Evolutionary conservation across 2,329 filamentous ascomycete genomes (phyloP), one percentile per base, ranked within the genome.

Genomic region (Helotiales sp.): DNA sequence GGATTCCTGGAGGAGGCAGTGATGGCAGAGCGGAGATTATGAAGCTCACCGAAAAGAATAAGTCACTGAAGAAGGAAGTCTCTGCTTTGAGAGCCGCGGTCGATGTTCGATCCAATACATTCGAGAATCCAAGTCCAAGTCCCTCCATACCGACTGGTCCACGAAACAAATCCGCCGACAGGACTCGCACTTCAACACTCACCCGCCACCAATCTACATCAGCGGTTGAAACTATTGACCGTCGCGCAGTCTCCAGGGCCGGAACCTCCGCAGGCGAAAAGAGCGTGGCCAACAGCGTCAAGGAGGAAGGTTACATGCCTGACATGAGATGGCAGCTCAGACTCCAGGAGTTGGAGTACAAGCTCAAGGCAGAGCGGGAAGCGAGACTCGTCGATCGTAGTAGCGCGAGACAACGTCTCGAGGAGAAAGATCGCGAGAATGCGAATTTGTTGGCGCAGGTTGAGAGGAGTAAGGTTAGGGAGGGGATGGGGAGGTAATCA

Each of bases 281-380:
- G 26, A 62, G 47, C 28, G 26, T 49, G 10, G 34, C 37, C 26
- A 43, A 22, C n/a, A 64, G 62, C 49, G 22, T 37, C 47, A 67
- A 54, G 60, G 66, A 54, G 43, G 62, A 49, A n/a, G n/a, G n/a
- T n/a, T 83, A 83, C 45, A 91, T 95, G 73, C 90, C 92, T 7
- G 75, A 77, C 64, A 61, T 74, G 71, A 88, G 91, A 72, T 97
- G 93, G 93, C 89, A 96, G 71, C 87, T 97, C 70, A 84, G 96
- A 6, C 83, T 98, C 37, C 89, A 93, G 65, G 94, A 98, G 77
- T 82, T 98, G 72, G 96, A 99, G 82, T 86, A 90, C 71, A 88
- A 96, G 73, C 83, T 99, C 20, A 97, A 97, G 78, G 89, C 92
- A 54, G 96, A 99, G 81, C 84, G 96, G 15, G 96, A 98, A 79